These are phyloP conservation scores for Trichosporon asahii DNA, from an alignment of 1,284 basidiomycete genomes.

Conservation along the genomic window DNA sequence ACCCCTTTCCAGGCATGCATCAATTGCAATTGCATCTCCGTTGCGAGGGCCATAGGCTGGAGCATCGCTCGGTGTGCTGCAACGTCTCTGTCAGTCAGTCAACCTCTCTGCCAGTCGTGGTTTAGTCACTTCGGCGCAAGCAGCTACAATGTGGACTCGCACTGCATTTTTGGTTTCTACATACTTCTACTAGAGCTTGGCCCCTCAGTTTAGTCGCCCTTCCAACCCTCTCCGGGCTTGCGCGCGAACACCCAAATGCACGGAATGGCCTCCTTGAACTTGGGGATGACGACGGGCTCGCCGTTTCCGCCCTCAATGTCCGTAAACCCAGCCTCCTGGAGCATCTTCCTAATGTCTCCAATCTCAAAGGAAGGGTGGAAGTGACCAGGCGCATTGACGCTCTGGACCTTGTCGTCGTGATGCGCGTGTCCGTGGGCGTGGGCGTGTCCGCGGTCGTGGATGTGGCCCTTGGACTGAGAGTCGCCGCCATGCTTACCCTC, in stretches of 20 bases:
- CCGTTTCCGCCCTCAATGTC: slow-evolving; percentile 4
- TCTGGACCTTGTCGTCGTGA: neutral
- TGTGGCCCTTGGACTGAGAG: slow-evolving; percentile 13
- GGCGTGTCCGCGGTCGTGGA: slow-evolving; percentile 22
- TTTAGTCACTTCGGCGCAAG: too few species aligned
- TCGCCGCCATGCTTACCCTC: neutral
- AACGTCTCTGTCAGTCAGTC: too few species aligned
- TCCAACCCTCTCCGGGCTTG: neutral
- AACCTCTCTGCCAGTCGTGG: too few species aligned
- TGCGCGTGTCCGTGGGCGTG: slow-evolving; percentile 28
- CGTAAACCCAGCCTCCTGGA: slow-evolving; percentile 30
- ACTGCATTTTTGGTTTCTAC: neutral
- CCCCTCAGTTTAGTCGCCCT: neutral
- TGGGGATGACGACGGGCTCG: neutral
- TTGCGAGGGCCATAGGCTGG: neutral
- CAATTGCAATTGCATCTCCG: neutral
- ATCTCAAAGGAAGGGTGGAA: slow-evolving; percentile 28
- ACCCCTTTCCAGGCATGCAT: slow-evolving; percentile 4
- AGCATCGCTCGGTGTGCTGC: too few species aligned
- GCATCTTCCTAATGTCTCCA: slow-evolving; percentile 17
- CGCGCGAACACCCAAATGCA: slow-evolving; percentile 12
- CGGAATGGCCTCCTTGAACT: slow-evolving; percentile 13
- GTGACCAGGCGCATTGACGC: slow-evolving; percentile 32
- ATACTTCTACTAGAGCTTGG: too few species aligned
- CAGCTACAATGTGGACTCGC: too few species aligned